Base-by-base conservation (phyloP, 139 green algal species). In the Chlorella vulgaris region DNA sequence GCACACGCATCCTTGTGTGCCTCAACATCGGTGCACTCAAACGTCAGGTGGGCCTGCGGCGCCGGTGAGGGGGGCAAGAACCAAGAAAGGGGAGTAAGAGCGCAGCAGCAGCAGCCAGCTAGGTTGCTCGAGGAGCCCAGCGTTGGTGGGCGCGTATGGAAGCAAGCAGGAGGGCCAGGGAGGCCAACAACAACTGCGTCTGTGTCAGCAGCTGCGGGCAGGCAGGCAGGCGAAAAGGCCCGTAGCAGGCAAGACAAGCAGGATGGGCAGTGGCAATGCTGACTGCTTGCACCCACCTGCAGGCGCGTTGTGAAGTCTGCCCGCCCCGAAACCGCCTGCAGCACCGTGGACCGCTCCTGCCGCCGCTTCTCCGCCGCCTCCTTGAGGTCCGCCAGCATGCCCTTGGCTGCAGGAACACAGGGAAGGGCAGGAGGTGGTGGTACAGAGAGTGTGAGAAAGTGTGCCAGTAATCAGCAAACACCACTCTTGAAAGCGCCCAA, bases 321-420 rank as follows among this genome's bases (percentile, higher is more conserved):
- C 7, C 83, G 67, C 3, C 78, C 80, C 29, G 81, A 81, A 19
- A 91, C 61, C 22, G 83, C 81, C n/a, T 76, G 35, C 43, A 87
- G 60, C 58, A 86, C 53, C 24, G 62, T 58, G 21, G 81, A 76
- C 66, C 92, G 87, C 50, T 91, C 87, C 74, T 84, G 53, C 29
- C 88, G 82, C 7, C 87, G 86, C 81, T 89, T 85, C 81, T 99
- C 96, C 33, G 86, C 89, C n/a, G 90, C 79, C 53, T 99, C 96
- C 78, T 92, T 93, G 47, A 99, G 90, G 86, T 98, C 96, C 29
- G 84, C 36, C 76, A 99, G 76, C 89, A 99, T 91, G 68, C 85
- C 88, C 88, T 97, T 98, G 35, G 87, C 78, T 82, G 76, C 76
- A 66, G 39, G 29, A 3, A 5, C n/a, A n/a, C n/a, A n/a, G n/a